These are phyloP conservation scores for Ogataea nonfermentans DNA, from an alignment of 805 yeast species.

Conservation along the genomic window DNA sequence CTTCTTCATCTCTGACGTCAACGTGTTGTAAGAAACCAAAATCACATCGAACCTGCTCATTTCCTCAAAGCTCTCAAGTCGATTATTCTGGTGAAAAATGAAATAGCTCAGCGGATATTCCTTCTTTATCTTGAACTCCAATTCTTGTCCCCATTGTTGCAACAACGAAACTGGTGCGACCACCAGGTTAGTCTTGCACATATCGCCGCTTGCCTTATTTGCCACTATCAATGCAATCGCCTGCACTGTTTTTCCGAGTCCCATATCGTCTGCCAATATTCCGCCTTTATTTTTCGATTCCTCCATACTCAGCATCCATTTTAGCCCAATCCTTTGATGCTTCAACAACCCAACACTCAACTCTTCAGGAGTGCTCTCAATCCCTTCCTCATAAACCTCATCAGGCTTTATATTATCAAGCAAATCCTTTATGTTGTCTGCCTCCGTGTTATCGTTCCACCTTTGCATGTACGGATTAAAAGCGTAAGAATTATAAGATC, in stretches of 20 bases:
- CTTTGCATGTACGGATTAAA: constrained; percentile 15
- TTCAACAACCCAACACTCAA: constrained; percentile 41
- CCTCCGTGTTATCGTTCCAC: constrained; percentile 15
- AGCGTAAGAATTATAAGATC: constrained; percentile 6
- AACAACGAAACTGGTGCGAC: constrained; percentile 91
- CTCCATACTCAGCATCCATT: constrained; percentile 79
- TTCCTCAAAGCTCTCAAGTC: constrained; percentile 42
- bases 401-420: constrained; percentile 52
- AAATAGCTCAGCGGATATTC: constrained; percentile 45
- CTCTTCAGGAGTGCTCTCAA: constrained; percentile 66
- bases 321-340: constrained; percentile 83
- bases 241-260: constrained; percentile 75
- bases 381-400: constrained; percentile 45
- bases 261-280: constrained; percentile 81
- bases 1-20: constrained; percentile 73
- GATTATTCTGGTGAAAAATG: constrained; percentile 56
- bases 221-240: constrained; percentile 59
- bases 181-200: constrained; percentile 59
- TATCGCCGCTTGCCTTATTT: constrained; percentile 31
- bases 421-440: constrained; percentile 35
- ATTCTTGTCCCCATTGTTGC: constrained; percentile 82
- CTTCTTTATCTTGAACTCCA: constrained; percentile 57
- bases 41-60: constrained; percentile 66
- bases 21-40: constrained; percentile 74
- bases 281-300: constrained; percentile 59